Conservation (phyloP, 345 rosid species). For the Aquilaria malaccensis region DNA sequence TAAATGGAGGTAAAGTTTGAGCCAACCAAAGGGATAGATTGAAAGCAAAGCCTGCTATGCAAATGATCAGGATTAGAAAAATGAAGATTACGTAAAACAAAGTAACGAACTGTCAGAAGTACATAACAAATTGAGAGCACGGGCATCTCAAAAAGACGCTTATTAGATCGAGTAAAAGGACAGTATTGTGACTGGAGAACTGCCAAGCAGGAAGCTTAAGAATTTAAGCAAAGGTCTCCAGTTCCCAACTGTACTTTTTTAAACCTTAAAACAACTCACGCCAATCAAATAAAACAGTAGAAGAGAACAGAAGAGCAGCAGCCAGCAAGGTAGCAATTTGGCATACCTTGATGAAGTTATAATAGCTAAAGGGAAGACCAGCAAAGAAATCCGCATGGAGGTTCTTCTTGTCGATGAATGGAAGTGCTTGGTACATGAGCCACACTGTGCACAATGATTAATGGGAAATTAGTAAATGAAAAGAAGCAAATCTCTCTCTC, state of each 20-base stretch:
- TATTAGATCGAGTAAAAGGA: too few species aligned
- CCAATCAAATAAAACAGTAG: too few species aligned
- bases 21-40: conserved; percentile 68
- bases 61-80: too few species aligned
- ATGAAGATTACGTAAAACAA: too few species aligned
- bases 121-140: too few species aligned
- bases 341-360: conserved; percentile 50
- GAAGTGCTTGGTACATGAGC: conserved; percentile 76
- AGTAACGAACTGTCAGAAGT: too few species aligned
- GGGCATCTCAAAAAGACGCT: too few species aligned
- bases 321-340: conserved; percentile 2
- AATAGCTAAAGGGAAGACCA: conserved; percentile 53
- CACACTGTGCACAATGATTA: conserved; percentile 42
- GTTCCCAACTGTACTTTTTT: too few species aligned
- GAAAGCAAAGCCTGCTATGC: conserved; percentile 45
- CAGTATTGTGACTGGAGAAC: too few species aligned
- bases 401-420: conserved; percentile 45
- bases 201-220: too few species aligned
- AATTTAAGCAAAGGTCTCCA: too few species aligned
- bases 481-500: background rate
- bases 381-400: conserved; percentile 47
- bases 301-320: background rate
- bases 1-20: conserved; percentile 67
- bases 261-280: too few species aligned
- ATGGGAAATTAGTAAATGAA: background rate